Evolutionary conservation across 2,329 filamentous ascomycete genomes (phyloP), one percentile per base, ranked within the genome.

Genomic region (Colletotrichum sp.): DNA sequence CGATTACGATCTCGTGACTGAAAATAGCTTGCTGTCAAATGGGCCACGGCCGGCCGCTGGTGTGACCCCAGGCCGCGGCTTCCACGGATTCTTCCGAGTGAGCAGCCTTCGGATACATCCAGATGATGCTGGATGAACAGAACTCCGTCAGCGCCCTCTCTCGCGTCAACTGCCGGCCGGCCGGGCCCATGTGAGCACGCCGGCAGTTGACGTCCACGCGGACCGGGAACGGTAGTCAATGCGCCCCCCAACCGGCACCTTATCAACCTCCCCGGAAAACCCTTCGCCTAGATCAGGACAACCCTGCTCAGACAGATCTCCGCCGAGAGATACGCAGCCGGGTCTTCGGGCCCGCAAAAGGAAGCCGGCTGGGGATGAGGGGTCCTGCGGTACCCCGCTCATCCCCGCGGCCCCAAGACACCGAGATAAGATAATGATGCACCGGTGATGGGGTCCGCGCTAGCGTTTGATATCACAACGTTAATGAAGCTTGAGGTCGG

Each of bases 331-430:
- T 64, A 63, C 65, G 21, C 57, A 63, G 34, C 59, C 44, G 71
- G 70, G 5, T 52, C n/a, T 21, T 72, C 24, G 64, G 64, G 16
- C 28, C 36, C 70, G 36, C 44, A 26, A 49, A 28, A 21, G 16
- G 32, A 6, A 68, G 70, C 70, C 64, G 70, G 52, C 64, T 34
- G 32, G 39, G 62, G 62, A 72, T 59, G 44, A 66, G 34, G 49
- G 49, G 64, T 62, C 52, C 26, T 21, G 44, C 34, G 28, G 55
- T 49, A 60, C 70, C 70, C 70, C 55, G 64, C 70, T 15, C 32
- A 60, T 66, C 34, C 55, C 52, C 52, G 28, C 34, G 52, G 68
- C 26, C 63, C 64, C 63, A 62, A n/a, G 63, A 7, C 64, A 28
- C 34, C 52, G 64, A 68, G 63, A 72, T 68, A 62, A 66, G 62